Conservation (phyloP, 257 asterid species). For the Orobanche coerulescens region DNA sequence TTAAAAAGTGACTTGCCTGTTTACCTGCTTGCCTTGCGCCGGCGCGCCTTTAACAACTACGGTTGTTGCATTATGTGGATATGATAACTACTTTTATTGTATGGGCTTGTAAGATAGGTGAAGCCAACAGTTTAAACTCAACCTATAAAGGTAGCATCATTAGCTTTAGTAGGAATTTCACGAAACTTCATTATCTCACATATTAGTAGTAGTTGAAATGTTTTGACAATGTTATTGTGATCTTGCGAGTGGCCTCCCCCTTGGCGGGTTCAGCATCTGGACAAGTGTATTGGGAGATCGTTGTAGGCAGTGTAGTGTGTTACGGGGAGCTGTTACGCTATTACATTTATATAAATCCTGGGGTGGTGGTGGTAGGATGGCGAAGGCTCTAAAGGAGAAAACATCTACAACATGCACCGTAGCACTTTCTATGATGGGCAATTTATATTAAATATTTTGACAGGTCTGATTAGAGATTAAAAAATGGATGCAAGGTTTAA, state of each 20-base stretch:
- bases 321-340: no score
- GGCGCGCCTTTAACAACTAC: no score
- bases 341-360: background rate
- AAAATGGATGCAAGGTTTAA: constrained; percentile 9
- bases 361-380: background rate
- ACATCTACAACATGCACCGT: background rate
- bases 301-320: no score
- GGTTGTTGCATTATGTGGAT: background rate
- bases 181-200: background rate
- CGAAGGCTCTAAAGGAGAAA: background rate
- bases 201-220: background rate
- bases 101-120: background rate
- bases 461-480: background rate
- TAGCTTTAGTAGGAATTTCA: background rate
- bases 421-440: background rate
- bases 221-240: background rate
- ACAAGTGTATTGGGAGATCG: background rate
- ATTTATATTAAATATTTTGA: background rate
- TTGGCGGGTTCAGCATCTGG: background rate
- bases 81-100: background rate
- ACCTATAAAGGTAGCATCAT: background rate
- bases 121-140: background rate
- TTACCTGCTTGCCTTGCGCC: no score
- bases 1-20: no score
- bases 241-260: background rate